Evolutionary conservation across 1,284 basidiomycete genomes (phyloP).

Genomic region (Phlebopus sp.): DNA sequence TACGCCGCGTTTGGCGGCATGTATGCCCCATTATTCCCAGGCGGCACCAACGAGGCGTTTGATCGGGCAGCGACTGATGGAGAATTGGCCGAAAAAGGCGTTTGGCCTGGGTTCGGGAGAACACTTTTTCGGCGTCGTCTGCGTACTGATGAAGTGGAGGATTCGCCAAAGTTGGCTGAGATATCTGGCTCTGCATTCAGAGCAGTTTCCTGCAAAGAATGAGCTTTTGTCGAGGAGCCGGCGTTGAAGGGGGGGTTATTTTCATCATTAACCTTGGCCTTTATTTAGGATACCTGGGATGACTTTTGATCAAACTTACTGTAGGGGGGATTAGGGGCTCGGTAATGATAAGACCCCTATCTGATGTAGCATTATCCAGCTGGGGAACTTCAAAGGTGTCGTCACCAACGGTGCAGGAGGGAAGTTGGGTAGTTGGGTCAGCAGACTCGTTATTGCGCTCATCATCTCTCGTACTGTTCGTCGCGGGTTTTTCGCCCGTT

Average conservation of each 20-base stretch:
- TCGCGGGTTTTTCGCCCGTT: neutral
- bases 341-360: neutral
- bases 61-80: conserved; percentile 12
- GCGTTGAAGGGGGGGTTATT: neutral
- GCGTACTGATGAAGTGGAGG: neutral
- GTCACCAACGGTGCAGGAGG: neutral
- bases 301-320: neutral
- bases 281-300: neutral
- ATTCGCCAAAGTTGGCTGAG: neutral
- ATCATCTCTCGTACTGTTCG: neutral
- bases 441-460: neutral
- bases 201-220: neutral
- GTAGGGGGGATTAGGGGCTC: neutral
- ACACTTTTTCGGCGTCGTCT: neutral
- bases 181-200: neutral
- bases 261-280: neutral
- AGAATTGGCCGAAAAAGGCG: conserved; percentile 4
- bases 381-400: neutral
- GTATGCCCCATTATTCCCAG: neutral
- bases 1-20: conserved; percentile 20
- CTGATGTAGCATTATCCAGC: neutral
- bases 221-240: neutral
- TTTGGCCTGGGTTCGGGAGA: neutral
- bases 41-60: neutral
- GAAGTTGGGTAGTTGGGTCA: neutral